phyloP scores from a whole-genome alignment of 2,329 filamentous ascomycete genomes.

The Scedosporium minutisporum region DNA sequence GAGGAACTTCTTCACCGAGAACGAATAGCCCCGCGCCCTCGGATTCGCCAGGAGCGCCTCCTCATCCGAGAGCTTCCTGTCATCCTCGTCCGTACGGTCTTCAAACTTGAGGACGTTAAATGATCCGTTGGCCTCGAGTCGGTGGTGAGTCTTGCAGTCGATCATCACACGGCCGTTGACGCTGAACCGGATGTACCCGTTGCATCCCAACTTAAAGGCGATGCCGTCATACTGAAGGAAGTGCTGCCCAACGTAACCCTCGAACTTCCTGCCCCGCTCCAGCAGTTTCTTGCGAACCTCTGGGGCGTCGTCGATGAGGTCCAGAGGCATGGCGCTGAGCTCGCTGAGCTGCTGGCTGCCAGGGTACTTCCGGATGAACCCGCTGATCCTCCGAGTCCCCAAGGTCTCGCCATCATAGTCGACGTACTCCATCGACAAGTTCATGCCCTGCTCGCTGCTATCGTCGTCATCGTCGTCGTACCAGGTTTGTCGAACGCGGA shows the following conservation, averaged over 20 bases:
- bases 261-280: conserved; percentile 76
- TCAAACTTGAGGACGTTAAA: conserved; percentile 65
- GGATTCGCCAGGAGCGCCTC: conserved; percentile 77
- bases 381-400: conserved; percentile 61
- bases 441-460: not conserved
- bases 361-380: conserved; percentile 65
- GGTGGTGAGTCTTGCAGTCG: conserved; percentile 70
- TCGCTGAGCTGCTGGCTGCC: conserved; percentile 75
- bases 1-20: conserved; percentile 82
- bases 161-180: conserved; percentile 84
- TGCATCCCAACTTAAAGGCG: conserved; percentile 76
- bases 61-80: conserved; percentile 61
- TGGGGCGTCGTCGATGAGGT: conserved; percentile 66
- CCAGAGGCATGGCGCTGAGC: conserved; percentile 64
- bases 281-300: conserved; percentile 58
- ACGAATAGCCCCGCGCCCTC: conserved; percentile 77
- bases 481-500: not conserved
- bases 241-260: conserved; percentile 66
- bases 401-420: conserved; percentile 85
- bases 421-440: conserved; percentile 46
- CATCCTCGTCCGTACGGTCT: conserved; percentile 51
- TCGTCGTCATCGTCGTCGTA: not conserved
- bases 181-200: conserved; percentile 64
- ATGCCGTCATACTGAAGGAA: conserved; percentile 77
- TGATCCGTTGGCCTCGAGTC: conserved; percentile 78